These are phyloP conservation scores for Corynascus novoguineensis DNA, from an alignment of 495 filamentous ascomycete species.

Conservation along the genomic window DNA sequence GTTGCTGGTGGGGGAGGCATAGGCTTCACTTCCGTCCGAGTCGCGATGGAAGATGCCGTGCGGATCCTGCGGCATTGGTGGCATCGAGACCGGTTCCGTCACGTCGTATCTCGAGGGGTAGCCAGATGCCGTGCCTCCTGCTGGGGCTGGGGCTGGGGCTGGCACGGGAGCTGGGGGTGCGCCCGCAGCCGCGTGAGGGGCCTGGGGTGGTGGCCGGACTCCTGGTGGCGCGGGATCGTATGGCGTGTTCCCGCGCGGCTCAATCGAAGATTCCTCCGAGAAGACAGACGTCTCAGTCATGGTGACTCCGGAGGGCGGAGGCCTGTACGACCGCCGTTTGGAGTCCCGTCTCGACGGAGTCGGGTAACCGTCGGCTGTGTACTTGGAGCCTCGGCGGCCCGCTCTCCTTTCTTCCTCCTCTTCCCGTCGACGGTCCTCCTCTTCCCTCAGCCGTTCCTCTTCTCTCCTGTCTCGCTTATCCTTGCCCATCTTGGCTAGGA, in stretches of 20 bases:
- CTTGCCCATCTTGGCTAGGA: conserved; percentile 57
- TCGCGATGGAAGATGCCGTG: conserved; percentile 50
- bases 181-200: conserved; percentile 2
- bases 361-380: conserved; percentile 57
- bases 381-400: conserved; percentile 38
- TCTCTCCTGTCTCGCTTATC: conserved; percentile 57
- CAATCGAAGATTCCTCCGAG: conserved; percentile 39
- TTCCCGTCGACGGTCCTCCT: conserved; percentile 57
- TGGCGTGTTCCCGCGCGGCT: conserved; percentile 26
- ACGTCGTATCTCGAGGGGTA: conserved; percentile 33
- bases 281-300: conserved; percentile 26
- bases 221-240: conserved; percentile 29
- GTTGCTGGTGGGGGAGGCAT: conserved; percentile 46
- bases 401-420: conserved; percentile 44
- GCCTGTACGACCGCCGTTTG: conserved; percentile 29
- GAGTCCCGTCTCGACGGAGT: conserved; percentile 50
- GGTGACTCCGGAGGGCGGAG: conserved; percentile 31
- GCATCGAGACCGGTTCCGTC: conserved; percentile 39
- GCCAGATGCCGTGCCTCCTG: conserved; percentile 22
- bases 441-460: conserved; percentile 56
- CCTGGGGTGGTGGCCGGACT: conserved; percentile 8
- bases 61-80: conserved; percentile 48
- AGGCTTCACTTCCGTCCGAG: conserved; percentile 52
- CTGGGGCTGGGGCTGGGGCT: conserved; percentile 23
- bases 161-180: conserved; percentile 30